phyloP scores from a whole-genome alignment of 2,329 filamentous ascomycete species.

The Chaetomium globosum region DNA sequence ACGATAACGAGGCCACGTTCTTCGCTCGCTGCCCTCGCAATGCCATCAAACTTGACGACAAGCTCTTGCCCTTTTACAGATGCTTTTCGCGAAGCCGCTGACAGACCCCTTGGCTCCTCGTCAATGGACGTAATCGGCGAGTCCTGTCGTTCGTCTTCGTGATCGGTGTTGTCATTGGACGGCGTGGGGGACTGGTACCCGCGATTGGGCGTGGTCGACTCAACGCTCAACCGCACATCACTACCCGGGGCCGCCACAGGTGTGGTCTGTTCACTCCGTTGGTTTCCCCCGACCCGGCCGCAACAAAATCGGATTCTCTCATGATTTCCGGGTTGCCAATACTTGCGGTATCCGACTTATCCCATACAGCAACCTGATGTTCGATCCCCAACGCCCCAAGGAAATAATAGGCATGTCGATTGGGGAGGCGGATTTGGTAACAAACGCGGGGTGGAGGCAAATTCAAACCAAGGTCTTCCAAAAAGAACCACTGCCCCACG shows the following conservation, averaged over 20 bases:
- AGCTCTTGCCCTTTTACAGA: constrained; percentile 54
- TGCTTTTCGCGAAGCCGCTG: constrained; percentile 38
- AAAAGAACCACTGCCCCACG: constrained; percentile 46
- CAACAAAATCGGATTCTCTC: too few relatives aligned
- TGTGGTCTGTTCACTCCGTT: constrained; percentile 6
- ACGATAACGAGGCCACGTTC: constrained; percentile 34
- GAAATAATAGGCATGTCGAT: constrained; percentile 1
- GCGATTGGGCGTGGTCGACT: constrained; percentile 13
- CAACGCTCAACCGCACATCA: constrained; percentile 25
- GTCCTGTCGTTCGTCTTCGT: constrained; percentile 42
- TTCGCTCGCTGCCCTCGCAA: constrained; percentile 41
- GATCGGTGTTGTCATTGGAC: constrained; percentile 41
- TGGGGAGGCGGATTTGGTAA: constrained; percentile 29
- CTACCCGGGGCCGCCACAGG: not conserved
- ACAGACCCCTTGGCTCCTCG: constrained; percentile 43
- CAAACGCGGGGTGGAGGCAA: constrained; percentile 32
- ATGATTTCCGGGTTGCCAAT: not conserved
- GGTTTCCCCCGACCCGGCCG: not conserved
- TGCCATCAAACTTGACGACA: constrained; percentile 55
- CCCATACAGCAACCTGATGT: constrained; percentile 13
- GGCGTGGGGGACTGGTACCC: constrained; percentile 34
- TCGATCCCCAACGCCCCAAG: not conserved
- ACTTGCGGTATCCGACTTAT: not conserved
- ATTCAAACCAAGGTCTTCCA: constrained; percentile 34
- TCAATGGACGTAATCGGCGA: constrained; percentile 52